Evolutionary conservation across 78 protist species (phyloP).

Genomic region (Dictyostelium purpureum): DNA sequence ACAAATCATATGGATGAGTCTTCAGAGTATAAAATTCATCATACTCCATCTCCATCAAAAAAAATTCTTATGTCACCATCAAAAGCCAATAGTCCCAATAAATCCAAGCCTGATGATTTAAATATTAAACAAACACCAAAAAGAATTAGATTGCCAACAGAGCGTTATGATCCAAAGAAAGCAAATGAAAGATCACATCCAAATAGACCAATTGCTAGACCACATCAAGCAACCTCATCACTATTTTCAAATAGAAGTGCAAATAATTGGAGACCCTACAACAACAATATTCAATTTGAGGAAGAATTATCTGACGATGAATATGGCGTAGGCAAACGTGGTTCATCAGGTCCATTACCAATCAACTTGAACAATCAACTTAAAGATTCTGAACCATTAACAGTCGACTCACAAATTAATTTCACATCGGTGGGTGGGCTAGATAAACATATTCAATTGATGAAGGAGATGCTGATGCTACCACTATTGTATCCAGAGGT

Average conservation of each 20-base stretch:
- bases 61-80: neutral
- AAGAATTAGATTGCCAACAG: conserved; percentile 7
- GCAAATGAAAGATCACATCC: neutral
- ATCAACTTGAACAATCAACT: neutral
- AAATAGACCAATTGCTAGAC: neutral
- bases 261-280: neutral
- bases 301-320: neutral
- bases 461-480: conserved; percentile 77
- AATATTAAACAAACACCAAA: neutral
- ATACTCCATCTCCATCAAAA: neutral
- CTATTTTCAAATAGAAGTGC: neutral
- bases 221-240: neutral
- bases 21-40: neutral
- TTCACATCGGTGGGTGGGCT: conserved; percentile 67
- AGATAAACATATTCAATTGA: conserved; percentile 40
- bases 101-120: neutral
- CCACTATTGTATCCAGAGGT: conserved; percentile 81
- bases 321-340: neutral
- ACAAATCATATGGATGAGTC: neutral
- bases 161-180: conserved; percentile 9
- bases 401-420: conserved; percentile 8
- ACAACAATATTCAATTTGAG: neutral
- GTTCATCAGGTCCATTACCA: neutral
- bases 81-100: neutral
- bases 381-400: conserved; percentile 49